Percentiles rank a stretch among this genome's conserved stretches.
Conservation (phyloP, 2,329 filamentous ascomycete genomes). For the Cordyceps tenuipes region DNA sequence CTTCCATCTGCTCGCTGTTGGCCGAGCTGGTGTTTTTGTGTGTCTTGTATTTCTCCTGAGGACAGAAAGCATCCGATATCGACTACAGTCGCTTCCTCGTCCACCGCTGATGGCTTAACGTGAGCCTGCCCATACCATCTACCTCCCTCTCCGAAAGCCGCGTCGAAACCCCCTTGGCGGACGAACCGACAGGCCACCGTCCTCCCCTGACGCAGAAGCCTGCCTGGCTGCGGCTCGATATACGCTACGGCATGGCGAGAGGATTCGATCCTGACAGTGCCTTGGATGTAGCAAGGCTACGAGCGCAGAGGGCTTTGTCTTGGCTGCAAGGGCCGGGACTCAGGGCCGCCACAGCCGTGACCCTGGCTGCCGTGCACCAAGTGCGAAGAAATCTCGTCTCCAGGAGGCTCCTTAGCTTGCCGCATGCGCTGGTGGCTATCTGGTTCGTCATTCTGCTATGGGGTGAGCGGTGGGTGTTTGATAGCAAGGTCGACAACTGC, state of each 20-base stretch:
- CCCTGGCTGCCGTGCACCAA: slow-evolving; percentile 21
- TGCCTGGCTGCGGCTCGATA: neutral
- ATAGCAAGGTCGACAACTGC: slow-evolving; percentile 61
- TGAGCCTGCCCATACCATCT: neutral
- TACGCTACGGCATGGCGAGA: slow-evolving; percentile 6
- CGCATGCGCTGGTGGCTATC: slow-evolving; percentile 57
- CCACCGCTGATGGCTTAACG: slow-evolving; percentile 4
- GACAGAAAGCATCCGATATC: neutral
- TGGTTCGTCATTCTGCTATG: slow-evolving; percentile 76
- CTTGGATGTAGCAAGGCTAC: slow-evolving; percentile 16
- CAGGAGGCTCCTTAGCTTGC: slow-evolving; percentile 50
- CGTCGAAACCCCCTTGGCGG: slow-evolving; percentile 4
- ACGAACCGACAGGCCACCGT: slow-evolving; percentile 4
- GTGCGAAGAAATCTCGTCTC: slow-evolving; percentile 37
- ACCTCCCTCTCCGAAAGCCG: neutral
- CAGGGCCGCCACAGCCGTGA: slow-evolving; percentile 24
- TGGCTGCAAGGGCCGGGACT: slow-evolving; percentile 36
- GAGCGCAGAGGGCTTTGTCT: slow-evolving; percentile 26
- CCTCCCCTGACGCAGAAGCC: neutral
- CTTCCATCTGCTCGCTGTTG: neutral
- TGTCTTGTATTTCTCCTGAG: neutral
- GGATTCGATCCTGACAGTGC: slow-evolving; percentile 17
- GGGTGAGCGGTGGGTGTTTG: slow-evolving; percentile 76
- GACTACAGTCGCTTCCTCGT: neutral
- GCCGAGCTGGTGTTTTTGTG: neutral